Evolutionary conservation across 2,329 filamentous ascomycete genomes (phyloP), one percentile per base, ranked within the genome.

Genomic region (Trichoderma sp.): DNA sequence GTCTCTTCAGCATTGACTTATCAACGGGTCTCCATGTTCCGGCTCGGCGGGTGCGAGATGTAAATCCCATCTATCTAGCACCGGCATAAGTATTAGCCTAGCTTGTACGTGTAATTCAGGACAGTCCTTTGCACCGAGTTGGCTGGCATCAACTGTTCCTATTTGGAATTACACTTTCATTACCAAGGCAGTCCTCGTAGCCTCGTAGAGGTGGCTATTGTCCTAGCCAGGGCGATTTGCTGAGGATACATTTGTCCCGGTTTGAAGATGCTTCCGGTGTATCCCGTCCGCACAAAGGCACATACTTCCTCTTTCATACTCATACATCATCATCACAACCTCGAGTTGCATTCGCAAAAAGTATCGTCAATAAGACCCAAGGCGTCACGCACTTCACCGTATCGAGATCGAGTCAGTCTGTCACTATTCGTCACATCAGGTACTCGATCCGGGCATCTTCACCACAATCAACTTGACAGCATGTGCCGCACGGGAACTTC

Each of bases 401-500:
- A 37, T 47, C 37, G 27, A 35, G n/a, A 11, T 16, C 53, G n/a
- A 66, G 63, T 49, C 63, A 58, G 21, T 49, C n/a, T 6, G 31
- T 57, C 53, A n/a, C 43, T 10, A n/a, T 14, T 47, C 29, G 16
- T 64, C 53, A 66, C 63, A 66, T 14, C 21, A 21, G 24, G 11
- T 55, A 29, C 53, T 21, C 33, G 14, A 35, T 57, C 24, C 13
- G 33, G 29, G 62, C 52, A 24, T 49, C 4, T 27, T 64, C 33
- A 33, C 31, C 7, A 4, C 31, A 7, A 43, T 40, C 35, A 29
- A 19, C 21, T 27, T 14, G 35, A 43, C 57, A 21, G 57, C 13
- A 21, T 33, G 19, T 43, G n/a, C 6, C 10, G 27, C 5, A 24
- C 64, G 64, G 64, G 40, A 67, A 24, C 5, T 67, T 59, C 64